Base-by-base conservation (phyloP, 1,284 basidiomycete genomes). In the Irpex sp. region DNA sequence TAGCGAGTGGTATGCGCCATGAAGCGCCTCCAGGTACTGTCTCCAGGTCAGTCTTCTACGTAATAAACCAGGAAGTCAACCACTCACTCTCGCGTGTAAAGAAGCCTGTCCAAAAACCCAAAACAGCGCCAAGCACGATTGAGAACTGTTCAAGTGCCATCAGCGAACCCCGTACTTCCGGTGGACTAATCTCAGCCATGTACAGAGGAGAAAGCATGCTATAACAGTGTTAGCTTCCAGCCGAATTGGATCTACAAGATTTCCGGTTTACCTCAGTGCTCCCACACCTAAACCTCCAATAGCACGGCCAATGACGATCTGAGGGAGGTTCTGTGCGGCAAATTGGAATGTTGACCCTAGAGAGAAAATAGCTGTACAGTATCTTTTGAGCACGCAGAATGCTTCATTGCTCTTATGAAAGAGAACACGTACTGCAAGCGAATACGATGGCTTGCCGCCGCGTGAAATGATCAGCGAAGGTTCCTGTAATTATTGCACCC, bases 71-170 rank as follows among this genome's bases (percentile, higher is more conserved):
- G 9, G 8, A 33, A 13, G 26, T 21, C 11, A n/a, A 57, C 31
- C 2, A 76, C 85, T 50, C 69, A 89, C 89, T 74, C 39, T 81
- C 75, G 21, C 91, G 83, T 0, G 91, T 93, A 56, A 83, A 72
- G 70, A 90, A 94, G 0, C 91, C 91, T 5, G 85, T 82, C 92
- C 92, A 94, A 69, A 93, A 94, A 1, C 91, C 90, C 9, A 91
- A 74, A 0, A 92, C 88, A 8, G 91, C 89, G 1, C 91, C 90
- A 0, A 89, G 74, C 11, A 92, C 90, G 61, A 93, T 93, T 21
- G 89, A 84, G 56, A 92, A 80, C 66, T 94, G 92, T 71, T 94
- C 92, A 1, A 94, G 78, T 0, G 90, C 86, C 73, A 93, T 82
- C 39, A 94, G 81, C 0, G 91, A 90, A 4, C 92, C 92, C n/a